phyloP scores from a whole-genome alignment of 2,329 filamentous ascomycete species.

The Hymenoscyphus repandus region DNA sequence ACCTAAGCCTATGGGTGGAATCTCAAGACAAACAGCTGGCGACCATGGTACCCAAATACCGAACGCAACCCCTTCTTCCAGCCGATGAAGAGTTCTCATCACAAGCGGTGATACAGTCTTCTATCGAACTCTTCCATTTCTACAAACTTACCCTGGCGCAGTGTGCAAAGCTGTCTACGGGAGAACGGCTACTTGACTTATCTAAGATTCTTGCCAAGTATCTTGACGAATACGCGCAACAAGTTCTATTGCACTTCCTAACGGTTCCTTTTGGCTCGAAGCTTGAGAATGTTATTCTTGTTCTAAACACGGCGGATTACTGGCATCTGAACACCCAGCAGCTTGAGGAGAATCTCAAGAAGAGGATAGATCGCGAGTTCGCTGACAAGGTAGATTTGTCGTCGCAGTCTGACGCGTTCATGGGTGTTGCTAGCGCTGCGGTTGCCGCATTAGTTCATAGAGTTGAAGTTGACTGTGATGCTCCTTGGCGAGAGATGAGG shows the following conservation, averaged over 20 bases:
- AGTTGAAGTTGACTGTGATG: slow-evolving; percentile 77
- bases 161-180: slow-evolving; percentile 92
- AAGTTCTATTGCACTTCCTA: slow-evolving; percentile 73
- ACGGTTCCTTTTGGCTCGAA: slow-evolving; percentile 45
- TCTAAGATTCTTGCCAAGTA: slow-evolving; percentile 86
- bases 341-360: slow-evolving; percentile 90
- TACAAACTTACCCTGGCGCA: slow-evolving; percentile 90
- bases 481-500: slow-evolving; percentile 93
- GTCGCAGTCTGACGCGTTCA: slow-evolving; percentile 88
- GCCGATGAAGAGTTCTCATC: slow-evolving; percentile 88
- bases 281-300: slow-evolving; percentile 74
- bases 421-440: slow-evolving; percentile 86
- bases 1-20: slow-evolving; percentile 94
- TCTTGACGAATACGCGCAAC: slow-evolving; percentile 90
- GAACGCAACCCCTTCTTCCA: slow-evolving; percentile 71
- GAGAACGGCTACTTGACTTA: slow-evolving; percentile 78
- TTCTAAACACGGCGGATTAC: slow-evolving; percentile 95
- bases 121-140: slow-evolving; percentile 95
- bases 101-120: slow-evolving; percentile 85
- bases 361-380: slow-evolving; percentile 77
- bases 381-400: slow-evolving; percentile 77
- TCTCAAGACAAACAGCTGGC: slow-evolving; percentile 88
- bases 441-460: slow-evolving; percentile 79
- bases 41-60: slow-evolving; percentile 80
- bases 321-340: slow-evolving; percentile 92